Evolutionary conservation across 441 rosid genomes (phyloP).

Genomic region (Eutrema salsugineum): DNA sequence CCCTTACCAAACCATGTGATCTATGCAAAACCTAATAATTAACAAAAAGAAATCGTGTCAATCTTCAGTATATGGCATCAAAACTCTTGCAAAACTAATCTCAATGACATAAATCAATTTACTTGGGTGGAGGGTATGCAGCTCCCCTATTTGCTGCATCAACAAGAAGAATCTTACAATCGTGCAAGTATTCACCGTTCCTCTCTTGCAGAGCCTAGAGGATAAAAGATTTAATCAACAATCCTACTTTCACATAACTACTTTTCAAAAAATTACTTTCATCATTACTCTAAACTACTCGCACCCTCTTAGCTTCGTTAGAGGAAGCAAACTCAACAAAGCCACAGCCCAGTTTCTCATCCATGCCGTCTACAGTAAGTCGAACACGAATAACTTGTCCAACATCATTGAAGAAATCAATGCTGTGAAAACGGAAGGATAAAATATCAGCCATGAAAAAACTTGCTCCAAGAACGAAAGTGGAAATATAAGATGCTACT

Average conservation of each 20-base stretch:
- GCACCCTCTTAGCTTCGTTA: not conserved
- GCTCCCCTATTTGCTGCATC: not conserved
- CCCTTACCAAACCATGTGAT: no score
- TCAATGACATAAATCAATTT: no score
- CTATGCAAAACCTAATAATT: no score
- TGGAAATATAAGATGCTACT: not conserved
- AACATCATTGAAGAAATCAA: no score
- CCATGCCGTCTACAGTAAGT: not conserved
- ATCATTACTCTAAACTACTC: not conserved
- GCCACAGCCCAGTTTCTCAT: not conserved
- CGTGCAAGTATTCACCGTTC: not conserved
- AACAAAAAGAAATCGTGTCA: no score
- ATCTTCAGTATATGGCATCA: no score
- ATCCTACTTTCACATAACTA: not conserved
- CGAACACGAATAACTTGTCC: not conserved
- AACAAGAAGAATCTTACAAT: not conserved
- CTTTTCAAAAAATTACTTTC: not conserved
- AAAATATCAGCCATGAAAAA: not conserved
- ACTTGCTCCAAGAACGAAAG: not conserved
- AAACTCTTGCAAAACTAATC: no score
- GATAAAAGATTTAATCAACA: not conserved
- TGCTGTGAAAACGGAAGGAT: no score
- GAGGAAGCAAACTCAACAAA: not conserved
- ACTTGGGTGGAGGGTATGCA: not conserved
- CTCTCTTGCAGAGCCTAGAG: not conserved